Evolutionary conservation across 2,329 filamentous ascomycete species (phyloP).

Genomic region (Mollisia scopiformis): DNA sequence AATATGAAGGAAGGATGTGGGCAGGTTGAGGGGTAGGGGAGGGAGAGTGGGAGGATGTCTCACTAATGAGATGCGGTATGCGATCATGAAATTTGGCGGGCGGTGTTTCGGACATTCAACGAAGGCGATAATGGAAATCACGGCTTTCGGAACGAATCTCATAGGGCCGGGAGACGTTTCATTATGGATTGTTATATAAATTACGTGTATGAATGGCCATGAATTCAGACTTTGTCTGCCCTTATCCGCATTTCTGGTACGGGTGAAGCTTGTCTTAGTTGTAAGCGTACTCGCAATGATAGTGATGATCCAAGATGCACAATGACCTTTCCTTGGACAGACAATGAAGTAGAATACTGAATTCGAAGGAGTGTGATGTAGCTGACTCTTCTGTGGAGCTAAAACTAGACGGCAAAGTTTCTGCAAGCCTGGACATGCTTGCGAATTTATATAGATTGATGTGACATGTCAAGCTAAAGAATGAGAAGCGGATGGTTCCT

Average conservation of each 20-base stretch:
- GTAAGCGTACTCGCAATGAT: too few relatives aligned
- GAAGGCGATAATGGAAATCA: conserved; percentile 22
- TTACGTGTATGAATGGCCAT: conserved; percentile 5
- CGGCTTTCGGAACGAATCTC: conserved; percentile 27
- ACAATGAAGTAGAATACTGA: too few relatives aligned
- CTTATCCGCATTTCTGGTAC: not conserved
- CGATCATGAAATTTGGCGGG: conserved; percentile 10
- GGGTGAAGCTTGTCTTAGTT: too few relatives aligned
- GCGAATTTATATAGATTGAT: too few relatives aligned
- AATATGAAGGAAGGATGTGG: not conserved
- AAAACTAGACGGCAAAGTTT: too few relatives aligned
- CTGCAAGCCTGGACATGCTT: too few relatives aligned
- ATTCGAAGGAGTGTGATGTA: too few relatives aligned
- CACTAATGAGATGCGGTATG: conserved; percentile 2
- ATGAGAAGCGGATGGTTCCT: too few relatives aligned
- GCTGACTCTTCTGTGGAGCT: too few relatives aligned
- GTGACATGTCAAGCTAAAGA: too few relatives aligned
- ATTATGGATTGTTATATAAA: conserved; percentile 25
- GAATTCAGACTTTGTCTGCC: not conserved
- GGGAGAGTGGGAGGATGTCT: conserved; percentile 10
- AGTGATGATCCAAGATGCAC: too few relatives aligned
- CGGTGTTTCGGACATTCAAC: conserved; percentile 11
- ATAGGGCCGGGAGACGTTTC: conserved; percentile 18
- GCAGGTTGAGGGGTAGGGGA: not conserved
- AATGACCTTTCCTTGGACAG: too few relatives aligned